These are phyloP conservation scores for Tripidium arundinaceum DNA, from an alignment of 202 grass and related monocot genomes.

Conservation along the genomic window DNA sequence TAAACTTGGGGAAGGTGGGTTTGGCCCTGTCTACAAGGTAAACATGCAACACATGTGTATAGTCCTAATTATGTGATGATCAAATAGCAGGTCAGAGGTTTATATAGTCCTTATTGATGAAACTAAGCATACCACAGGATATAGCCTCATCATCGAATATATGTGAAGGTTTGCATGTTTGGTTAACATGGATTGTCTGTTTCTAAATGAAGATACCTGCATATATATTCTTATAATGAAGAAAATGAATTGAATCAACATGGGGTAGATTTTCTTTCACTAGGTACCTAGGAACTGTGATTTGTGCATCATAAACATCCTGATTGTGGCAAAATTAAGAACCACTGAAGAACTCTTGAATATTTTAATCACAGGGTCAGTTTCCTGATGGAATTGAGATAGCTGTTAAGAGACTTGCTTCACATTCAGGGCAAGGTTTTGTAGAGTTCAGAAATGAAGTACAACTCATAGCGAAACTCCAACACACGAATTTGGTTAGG, in stretches of 20 bases:
- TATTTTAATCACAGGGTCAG: conserved; percentile 27
- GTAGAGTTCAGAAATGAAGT: conserved; percentile 66
- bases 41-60: background rate
- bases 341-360: background rate
- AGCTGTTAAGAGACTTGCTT: conserved; percentile 53
- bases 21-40: conserved; percentile 64
- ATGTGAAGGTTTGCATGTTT: background rate
- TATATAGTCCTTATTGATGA: too few relatives aligned
- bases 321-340: background rate
- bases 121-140: too few relatives aligned
- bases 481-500: conserved; percentile 57
- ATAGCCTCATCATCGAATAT: background rate
- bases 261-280: too few relatives aligned
- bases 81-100: too few relatives aligned
- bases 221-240: background rate
- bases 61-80: background rate
- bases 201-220: background rate
- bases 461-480: conserved; percentile 55
- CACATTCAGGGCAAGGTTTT: conserved; percentile 53
- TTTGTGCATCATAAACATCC: background rate
- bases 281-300: too few relatives aligned
- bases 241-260: background rate
- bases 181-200: background rate
- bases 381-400: conserved; percentile 37
- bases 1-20: conserved; percentile 59